Conservation (phyloP, 768 basidiomycete genomes). For the Phaeolepiota aurea region DNA sequence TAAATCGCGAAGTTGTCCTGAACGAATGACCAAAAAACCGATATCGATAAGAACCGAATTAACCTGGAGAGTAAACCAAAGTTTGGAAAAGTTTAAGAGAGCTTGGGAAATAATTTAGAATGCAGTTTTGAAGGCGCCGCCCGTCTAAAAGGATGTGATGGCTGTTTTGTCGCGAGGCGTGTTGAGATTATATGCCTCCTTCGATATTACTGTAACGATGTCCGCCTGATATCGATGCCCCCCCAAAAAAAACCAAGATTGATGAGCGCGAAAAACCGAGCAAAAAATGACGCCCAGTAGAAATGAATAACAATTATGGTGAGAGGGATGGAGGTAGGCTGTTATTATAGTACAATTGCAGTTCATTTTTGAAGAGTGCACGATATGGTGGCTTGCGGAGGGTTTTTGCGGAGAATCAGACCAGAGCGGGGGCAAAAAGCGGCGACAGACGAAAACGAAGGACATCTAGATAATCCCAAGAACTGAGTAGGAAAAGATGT, state of each 20-base stretch:
- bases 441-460: background rate
- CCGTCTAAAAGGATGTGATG: background rate
- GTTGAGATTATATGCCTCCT: background rate
- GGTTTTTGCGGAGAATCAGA: background rate
- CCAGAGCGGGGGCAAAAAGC: background rate
- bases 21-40: conserved; percentile 1
- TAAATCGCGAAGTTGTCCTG: background rate
- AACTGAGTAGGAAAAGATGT: too few relatives aligned
- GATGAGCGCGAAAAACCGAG: too few relatives aligned
- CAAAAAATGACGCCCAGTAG: background rate
- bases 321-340: background rate
- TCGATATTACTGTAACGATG: background rate
- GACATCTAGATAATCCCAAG: background rate
- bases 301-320: background rate
- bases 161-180: background rate
- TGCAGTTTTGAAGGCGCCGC: background rate
- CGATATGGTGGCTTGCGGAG: background rate
- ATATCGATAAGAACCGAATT: background rate
- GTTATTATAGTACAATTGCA: background rate
- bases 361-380: background rate
- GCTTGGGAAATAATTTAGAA: background rate
- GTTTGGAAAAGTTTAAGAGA: background rate
- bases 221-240: too few relatives aligned
- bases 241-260: too few relatives aligned
- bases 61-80: background rate